Percentiles rank a stretch among this genome's conserved stretches.
These are phyloP conservation scores for Coprinellus micaceus DNA, from an alignment of 768 basidiomycete genomes.

Conservation along the genomic window DNA sequence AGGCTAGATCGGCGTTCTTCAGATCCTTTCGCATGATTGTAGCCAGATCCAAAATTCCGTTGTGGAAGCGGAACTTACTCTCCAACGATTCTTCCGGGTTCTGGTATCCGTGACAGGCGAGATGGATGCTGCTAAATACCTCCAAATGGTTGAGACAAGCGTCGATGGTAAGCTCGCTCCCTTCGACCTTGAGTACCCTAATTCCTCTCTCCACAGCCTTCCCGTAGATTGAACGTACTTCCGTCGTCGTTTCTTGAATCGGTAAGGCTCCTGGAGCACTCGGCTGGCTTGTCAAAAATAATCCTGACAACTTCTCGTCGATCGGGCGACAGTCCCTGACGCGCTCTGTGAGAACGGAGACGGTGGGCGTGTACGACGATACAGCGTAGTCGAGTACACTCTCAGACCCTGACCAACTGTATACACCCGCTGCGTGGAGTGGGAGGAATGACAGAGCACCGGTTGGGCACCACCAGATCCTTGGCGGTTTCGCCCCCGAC, in stretches of 20 bases:
- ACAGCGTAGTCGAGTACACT: slow-evolving; percentile 14
- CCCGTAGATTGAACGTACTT: slow-evolving; percentile 1
- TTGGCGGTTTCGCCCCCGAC: background rate
- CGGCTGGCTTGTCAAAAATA: slow-evolving; percentile 2
- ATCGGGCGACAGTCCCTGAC: background rate
- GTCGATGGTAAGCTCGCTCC: slow-evolving; percentile 7
- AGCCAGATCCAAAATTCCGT: slow-evolving; percentile 7
- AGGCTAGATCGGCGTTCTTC: slow-evolving; percentile 13
- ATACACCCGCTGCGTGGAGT: slow-evolving; percentile 35
- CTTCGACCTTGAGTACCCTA: slow-evolving; percentile 20
- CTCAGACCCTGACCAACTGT: slow-evolving; percentile 7
- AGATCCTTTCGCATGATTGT: slow-evolving; percentile 13
- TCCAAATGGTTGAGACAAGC: slow-evolving; percentile 8
- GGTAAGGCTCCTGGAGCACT: background rate
- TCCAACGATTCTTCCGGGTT: slow-evolving; percentile 1
- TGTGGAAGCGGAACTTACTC: slow-evolving; percentile 13
- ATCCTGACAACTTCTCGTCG: background rate
- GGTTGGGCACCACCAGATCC: slow-evolving; percentile 23
- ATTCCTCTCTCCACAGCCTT: background rate
- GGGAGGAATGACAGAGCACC: slow-evolving; percentile 32
- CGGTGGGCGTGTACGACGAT: slow-evolving; percentile 19
- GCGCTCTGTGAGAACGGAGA: slow-evolving; percentile 8
- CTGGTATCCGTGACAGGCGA: slow-evolving; percentile 16
- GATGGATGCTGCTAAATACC: slow-evolving; percentile 12
- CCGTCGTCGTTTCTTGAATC: slow-evolving; percentile 10